Conservation (phyloP, 2,329 filamentous ascomycete genomes). For the Didymellaceae sp. region DNA sequence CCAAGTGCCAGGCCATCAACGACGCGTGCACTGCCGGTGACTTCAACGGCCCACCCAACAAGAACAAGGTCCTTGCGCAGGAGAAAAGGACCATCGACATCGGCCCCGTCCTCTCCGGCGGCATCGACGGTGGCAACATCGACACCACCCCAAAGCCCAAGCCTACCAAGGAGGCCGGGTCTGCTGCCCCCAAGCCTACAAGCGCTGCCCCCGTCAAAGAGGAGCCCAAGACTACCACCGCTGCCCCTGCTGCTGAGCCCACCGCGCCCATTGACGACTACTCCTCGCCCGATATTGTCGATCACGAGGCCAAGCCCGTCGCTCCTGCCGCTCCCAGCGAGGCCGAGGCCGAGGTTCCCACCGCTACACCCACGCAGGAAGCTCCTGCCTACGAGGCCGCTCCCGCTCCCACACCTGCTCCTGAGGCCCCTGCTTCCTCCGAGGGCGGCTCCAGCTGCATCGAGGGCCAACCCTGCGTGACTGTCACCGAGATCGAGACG, state of each 20-base stretch:
- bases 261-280: slow-evolving; percentile 17
- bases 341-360: slow-evolving; percentile 3
- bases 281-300: slow-evolving; percentile 7
- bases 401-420: slow-evolving; percentile 28
- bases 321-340: slow-evolving; percentile 2
- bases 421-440: background rate
- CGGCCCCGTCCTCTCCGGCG: slow-evolving; percentile 32
- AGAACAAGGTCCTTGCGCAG: slow-evolving; percentile 49
- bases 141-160: slow-evolving; percentile 23
- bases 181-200: slow-evolving; percentile 3
- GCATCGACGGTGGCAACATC: slow-evolving; percentile 3
- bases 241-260: slow-evolving; percentile 6
- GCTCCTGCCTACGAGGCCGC: slow-evolving; percentile 23
- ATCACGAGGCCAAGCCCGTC: slow-evolving; percentile 5
- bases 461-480: slow-evolving; percentile 33
- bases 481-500: slow-evolving; percentile 28
- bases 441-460: slow-evolving; percentile 22
- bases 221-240: background rate
- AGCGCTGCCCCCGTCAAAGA: slow-evolving; percentile 2
- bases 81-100: slow-evolving; percentile 39
- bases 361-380: slow-evolving; percentile 21
- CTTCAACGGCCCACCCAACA: slow-evolving; percentile 54
- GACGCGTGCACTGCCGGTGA: slow-evolving; percentile 50
- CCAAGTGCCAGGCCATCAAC: slow-evolving; percentile 62
- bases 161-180: slow-evolving; percentile 4